phyloP scores from a whole-genome alignment of 495 filamentous ascomycete genomes.

The Lineolata rhizophorae region DNA sequence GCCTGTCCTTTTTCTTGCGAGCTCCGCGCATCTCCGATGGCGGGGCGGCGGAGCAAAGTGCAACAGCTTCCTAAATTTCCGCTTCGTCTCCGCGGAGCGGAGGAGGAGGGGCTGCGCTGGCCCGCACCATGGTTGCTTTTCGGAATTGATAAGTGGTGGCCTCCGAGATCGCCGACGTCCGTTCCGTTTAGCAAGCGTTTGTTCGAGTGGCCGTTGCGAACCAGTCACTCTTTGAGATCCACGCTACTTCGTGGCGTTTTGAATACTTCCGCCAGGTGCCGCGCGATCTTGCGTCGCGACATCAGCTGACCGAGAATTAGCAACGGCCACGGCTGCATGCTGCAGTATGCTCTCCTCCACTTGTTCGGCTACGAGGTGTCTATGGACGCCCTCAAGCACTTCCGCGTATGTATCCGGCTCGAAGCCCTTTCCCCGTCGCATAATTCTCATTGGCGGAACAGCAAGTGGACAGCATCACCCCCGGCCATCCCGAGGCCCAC shows the following conservation, averaged over 20 bases:
- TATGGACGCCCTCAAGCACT: constrained; percentile 81
- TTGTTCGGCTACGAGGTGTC: constrained; percentile 74
- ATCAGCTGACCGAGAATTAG: constrained; percentile 25
- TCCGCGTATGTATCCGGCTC: constrained; percentile 50
- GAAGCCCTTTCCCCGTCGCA: background rate
- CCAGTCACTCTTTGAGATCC: constrained; percentile 2
- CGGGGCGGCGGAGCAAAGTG: background rate
- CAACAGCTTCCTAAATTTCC: background rate
- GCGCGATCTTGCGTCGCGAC: too few species aligned
- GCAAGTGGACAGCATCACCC: constrained; percentile 79
- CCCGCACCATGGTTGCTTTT: constrained; percentile 1
- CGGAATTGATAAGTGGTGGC: too few species aligned
- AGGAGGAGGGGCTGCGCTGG: background rate
- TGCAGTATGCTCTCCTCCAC: constrained; percentile 96
- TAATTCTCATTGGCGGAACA: constrained; percentile 14
- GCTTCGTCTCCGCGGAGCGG: background rate
- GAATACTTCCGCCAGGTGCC: too few species aligned
- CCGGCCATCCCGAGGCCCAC: constrained; percentile 90
- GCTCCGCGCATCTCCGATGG: background rate
- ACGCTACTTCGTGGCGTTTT: background rate
- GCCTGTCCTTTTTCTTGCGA: background rate
- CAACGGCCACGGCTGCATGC: constrained; percentile 98
- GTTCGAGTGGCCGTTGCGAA: too few species aligned
- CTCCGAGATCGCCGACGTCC: too few species aligned
- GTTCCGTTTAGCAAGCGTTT: too few species aligned